A percentile compares a stretch with the other conserved stretches of the same genome.
Conservation (phyloP, 257 asterid genomes). For the Nicotiana sylvestris region DNA sequence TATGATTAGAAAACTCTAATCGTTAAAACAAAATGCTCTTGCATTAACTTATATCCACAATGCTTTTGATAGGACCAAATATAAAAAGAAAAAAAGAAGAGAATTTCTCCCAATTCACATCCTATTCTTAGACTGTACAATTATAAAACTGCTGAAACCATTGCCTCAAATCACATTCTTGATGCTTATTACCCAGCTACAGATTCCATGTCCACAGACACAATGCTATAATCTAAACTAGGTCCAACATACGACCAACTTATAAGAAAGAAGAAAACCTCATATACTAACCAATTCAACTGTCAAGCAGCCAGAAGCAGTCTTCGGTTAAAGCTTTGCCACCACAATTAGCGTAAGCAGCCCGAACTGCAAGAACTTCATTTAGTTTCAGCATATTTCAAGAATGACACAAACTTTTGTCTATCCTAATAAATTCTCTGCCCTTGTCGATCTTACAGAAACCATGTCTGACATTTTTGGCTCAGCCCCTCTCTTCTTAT, state of each 20-base stretch:
- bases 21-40: background rate
- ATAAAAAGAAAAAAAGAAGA: background rate
- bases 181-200: conserved; percentile 7
- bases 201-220: conserved; percentile 8
- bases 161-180: background rate
- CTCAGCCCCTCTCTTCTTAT: background rate
- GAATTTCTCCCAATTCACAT: background rate
- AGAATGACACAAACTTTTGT: background rate
- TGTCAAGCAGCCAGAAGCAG: conserved; percentile 5
- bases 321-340: conserved; percentile 7
- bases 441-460: background rate
- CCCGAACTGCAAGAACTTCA: background rate
- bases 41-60: background rate
- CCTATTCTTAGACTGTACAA: conserved; percentile 7
- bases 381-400: background rate
- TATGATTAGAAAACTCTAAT: background rate
- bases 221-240: conserved; percentile 8
- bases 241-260: background rate
- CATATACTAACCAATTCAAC: background rate
- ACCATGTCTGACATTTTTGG: background rate
- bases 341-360: background rate
- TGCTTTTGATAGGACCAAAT: background rate
- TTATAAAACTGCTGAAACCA: background rate
- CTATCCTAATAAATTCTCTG: background rate
- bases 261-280: background rate